These are phyloP conservation scores for Penicillium angulare DNA, from an alignment of 495 filamentous ascomycete genomes.

Conservation along the genomic window DNA sequence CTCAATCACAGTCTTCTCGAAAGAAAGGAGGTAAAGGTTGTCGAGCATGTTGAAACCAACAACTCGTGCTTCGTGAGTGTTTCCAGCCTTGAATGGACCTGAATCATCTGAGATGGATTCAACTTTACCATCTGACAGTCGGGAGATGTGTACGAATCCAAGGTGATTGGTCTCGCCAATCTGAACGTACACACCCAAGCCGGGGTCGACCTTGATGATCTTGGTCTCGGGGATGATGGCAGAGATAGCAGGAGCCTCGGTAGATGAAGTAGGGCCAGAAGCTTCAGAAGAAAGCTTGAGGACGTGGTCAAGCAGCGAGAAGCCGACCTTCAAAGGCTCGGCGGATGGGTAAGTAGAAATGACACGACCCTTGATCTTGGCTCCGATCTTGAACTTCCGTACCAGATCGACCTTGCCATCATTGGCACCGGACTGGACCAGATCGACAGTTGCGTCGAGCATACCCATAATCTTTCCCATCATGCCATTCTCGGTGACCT, in stretches of 20 bases:
- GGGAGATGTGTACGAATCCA: constrained; percentile 92
- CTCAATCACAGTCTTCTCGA: constrained; percentile 76
- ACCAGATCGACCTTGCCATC: constrained; percentile 63
- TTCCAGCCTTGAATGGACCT: constrained; percentile 74
- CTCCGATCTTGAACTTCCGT: constrained; percentile 74
- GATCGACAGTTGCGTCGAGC: constrained; percentile 82
- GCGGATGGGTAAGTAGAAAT: constrained; percentile 78
- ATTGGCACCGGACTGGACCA: constrained; percentile 77
- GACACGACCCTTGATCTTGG: constrained; percentile 81
- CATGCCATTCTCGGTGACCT: constrained; percentile 58
- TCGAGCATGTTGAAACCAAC: constrained; percentile 85
- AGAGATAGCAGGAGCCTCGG: constrained; percentile 65
- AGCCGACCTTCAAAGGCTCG: constrained; percentile 76
- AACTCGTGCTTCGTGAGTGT: constrained; percentile 75
- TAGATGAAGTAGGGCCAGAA: constrained; percentile 43
- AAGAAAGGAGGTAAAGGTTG: constrained; percentile 79
- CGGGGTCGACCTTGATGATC: constrained; percentile 72
- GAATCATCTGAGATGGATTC: constrained; percentile 72
- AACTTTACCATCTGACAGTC: constrained; percentile 80
- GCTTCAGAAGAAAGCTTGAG: constrained; percentile 58
- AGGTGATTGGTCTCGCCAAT: constrained; percentile 68
- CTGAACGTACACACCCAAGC: constrained; percentile 77
- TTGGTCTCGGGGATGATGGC: constrained; percentile 72
- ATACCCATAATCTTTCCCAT: constrained; percentile 90
- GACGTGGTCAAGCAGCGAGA: constrained; percentile 84